Evolutionary conservation across 164 flowering plant genomes (phyloP).

Genomic region (Protea cynaroides): DNA sequence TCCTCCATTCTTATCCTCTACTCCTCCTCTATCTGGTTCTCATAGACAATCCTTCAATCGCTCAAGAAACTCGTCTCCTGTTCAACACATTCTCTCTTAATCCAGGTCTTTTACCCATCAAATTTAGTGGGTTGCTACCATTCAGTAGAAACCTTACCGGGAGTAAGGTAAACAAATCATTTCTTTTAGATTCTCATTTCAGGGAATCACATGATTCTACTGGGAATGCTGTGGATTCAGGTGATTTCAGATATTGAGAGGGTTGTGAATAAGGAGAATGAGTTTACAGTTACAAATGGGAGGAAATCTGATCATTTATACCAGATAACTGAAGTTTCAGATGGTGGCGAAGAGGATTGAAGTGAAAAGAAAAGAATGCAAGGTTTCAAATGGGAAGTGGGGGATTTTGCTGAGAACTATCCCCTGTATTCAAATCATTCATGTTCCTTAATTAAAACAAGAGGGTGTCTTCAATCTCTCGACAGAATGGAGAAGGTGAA

Average conservation of each 20-base stretch:
- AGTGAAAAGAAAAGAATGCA: slow-evolving; percentile 38
- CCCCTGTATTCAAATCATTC: slow-evolving; percentile 66
- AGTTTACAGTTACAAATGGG: background rate
- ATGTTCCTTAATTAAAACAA: too few species aligned
- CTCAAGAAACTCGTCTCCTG: slow-evolving; percentile 24
- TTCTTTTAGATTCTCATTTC: slow-evolving; percentile 26
- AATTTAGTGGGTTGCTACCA: too few species aligned
- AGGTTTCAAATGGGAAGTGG: slow-evolving; percentile 72
- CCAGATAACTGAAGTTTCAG: slow-evolving; percentile 1
- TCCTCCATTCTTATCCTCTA: slow-evolving; percentile 39
- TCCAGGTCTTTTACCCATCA: too few species aligned
- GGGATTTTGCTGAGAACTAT: slow-evolving; percentile 74
- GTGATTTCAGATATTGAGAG: slow-evolving; percentile 15
- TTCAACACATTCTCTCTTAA: slow-evolving; percentile 24
- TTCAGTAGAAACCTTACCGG: too few species aligned
- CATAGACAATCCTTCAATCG: slow-evolving; percentile 27
- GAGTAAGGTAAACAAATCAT: too few species aligned
- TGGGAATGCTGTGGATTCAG: slow-evolving; percentile 17
- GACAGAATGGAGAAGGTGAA: too few species aligned
- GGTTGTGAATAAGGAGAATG: slow-evolving; percentile 7
- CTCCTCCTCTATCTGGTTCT: slow-evolving; percentile 38
- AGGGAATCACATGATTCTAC: slow-evolving; percentile 20
- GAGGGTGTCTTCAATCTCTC: too few species aligned
- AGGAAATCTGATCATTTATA: background rate
- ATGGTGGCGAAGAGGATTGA: slow-evolving; percentile 15